Evolutionary conservation across 305 asterid species (phyloP).

Genomic region (Euphrasia arctica): DNA sequence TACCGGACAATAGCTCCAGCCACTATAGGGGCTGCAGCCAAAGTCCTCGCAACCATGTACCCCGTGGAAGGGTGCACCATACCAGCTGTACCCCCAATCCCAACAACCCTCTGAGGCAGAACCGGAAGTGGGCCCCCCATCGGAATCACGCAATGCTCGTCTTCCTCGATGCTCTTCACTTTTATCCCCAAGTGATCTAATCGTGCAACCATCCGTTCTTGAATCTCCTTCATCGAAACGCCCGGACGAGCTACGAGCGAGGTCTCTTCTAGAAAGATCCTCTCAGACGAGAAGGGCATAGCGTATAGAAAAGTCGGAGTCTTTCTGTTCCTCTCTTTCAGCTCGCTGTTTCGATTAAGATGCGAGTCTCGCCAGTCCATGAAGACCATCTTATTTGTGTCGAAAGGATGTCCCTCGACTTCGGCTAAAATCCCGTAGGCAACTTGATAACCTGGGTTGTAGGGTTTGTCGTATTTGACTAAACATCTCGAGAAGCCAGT

Average conservation of each 20-base stretch:
- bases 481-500: slow-evolving; percentile 88
- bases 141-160: slow-evolving; percentile 87
- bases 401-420: slow-evolving; percentile 90
- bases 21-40: slow-evolving; percentile 90
- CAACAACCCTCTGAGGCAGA: slow-evolving; percentile 86
- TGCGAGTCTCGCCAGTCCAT: slow-evolving; percentile 99
- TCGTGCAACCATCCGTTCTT: slow-evolving; percentile 90
- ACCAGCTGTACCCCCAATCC: slow-evolving; percentile 97
- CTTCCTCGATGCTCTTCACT: slow-evolving; percentile 88
- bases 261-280: slow-evolving; percentile 93
- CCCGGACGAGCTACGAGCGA: slow-evolving; percentile 99
- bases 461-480: slow-evolving; percentile 88
- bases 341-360: slow-evolving; percentile 47
- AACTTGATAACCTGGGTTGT: slow-evolving; percentile 96
- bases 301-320: slow-evolving; percentile 94
- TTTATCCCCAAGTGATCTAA: slow-evolving; percentile 76
- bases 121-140: slow-evolving; percentile 99
- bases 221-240: slow-evolving; percentile 72
- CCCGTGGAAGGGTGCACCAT: slow-evolving; percentile 99
- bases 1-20: slow-evolving; percentile 79
- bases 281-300: slow-evolving; percentile 84
- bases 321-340: slow-evolving; percentile 63
- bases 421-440: slow-evolving; percentile 96
- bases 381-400: slow-evolving; percentile 84
- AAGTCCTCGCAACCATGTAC: slow-evolving; percentile 94